Conservation (phyloP, 2,329 filamentous ascomycete genomes). For the Hypoxylon sp. region DNA sequence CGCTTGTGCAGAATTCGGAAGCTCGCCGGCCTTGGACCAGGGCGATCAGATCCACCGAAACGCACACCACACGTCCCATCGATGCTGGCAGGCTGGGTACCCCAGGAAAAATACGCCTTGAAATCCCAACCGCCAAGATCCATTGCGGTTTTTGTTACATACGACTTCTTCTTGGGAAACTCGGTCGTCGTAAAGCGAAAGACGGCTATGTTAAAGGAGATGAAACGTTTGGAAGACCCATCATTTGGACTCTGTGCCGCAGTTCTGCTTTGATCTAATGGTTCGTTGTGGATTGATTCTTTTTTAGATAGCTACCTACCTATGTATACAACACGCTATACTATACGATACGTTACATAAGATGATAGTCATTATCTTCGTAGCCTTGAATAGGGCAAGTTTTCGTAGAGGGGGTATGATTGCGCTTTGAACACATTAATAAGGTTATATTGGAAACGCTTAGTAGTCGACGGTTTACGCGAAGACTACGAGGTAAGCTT, state of each 20-base stretch:
- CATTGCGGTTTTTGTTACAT: no score
- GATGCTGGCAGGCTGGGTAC: conserved; percentile 12
- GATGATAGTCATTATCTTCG: no score
- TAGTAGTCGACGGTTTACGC: conserved; percentile 38
- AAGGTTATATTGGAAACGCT: no score
- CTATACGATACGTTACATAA: no score
- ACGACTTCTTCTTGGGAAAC: neutral
- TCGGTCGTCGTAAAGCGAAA: conserved; percentile 1
- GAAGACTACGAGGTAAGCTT: no score
- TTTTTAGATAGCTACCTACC: no score
- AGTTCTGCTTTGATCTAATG: neutral
- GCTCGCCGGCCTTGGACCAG: conserved; percentile 6
- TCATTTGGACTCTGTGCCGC: conserved; percentile 44
- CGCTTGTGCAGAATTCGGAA: conserved; percentile 24
- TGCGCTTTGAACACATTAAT: no score
- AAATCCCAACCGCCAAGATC: neutral
- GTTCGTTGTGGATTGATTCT: no score
- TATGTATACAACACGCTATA: neutral
- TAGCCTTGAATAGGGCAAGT: no score
- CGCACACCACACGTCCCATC: conserved; percentile 7
- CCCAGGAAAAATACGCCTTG: conserved; percentile 11
- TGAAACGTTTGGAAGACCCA: conserved; percentile 27
- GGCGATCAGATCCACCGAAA: conserved; percentile 9
- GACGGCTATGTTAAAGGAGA: conserved; percentile 4
- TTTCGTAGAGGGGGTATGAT: no score